A percentile compares a stretch with the other conserved stretches of the same genome.
phyloP scores from a whole-genome alignment of 306 rosid species.

The Malus orientalis region DNA sequence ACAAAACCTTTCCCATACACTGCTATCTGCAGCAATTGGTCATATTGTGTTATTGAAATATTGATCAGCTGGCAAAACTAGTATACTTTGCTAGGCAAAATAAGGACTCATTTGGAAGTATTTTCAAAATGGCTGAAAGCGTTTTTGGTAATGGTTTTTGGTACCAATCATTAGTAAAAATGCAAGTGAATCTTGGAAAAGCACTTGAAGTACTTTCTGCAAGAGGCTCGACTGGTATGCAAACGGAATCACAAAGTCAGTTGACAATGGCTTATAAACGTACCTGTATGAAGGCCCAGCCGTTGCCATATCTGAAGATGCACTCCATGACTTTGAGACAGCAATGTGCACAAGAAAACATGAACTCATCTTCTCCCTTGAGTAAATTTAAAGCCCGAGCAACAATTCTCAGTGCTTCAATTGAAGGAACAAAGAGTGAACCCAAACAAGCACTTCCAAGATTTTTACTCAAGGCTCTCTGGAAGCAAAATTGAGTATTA shows the following conservation, averaged over 20 bases:
- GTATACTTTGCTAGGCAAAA: background rate
- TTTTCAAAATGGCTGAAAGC: no score
- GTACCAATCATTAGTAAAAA: no score
- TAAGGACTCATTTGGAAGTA: background rate
- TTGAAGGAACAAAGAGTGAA: constrained; percentile 75
- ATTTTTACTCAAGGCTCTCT: constrained; percentile 68
- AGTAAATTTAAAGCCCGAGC: constrained; percentile 84
- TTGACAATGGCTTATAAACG: background rate
- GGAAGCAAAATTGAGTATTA: constrained; percentile 67
- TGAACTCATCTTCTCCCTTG: constrained; percentile 93
- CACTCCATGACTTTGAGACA: constrained; percentile 78
- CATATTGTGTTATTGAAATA: background rate
- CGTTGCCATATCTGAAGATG: constrained; percentile 74
- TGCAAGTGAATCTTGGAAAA: no score
- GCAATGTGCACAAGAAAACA: constrained; percentile 97
- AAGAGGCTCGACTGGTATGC: background rate
- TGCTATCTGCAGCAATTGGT: constrained; percentile 49
- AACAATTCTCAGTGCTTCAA: constrained; percentile 69
- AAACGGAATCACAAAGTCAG: background rate
- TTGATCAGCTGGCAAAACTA: background rate
- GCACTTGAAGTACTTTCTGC: no score
- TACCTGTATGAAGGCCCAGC: constrained; percentile 99
- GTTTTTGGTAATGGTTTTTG: no score
- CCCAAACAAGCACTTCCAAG: constrained; percentile 95
- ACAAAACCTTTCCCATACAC: constrained; percentile 82